phyloP scores from a whole-genome alignment of 148 eudicot genomes.

The Vaccinium vitisidaea region DNA sequence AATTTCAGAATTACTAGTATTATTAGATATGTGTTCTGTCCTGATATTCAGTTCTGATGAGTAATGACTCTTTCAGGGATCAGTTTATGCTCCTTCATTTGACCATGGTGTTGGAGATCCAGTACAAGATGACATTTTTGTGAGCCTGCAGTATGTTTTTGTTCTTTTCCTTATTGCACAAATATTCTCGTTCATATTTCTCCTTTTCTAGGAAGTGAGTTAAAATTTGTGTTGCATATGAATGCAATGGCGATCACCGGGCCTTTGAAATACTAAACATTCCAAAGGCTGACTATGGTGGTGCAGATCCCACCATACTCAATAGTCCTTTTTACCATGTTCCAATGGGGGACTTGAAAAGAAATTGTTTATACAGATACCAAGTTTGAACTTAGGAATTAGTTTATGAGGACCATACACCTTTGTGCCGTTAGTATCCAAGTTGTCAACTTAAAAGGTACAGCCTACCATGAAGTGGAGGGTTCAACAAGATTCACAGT shows the following conservation, averaged over 20 bases:
- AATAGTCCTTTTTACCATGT: background rate
- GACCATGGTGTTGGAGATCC: conserved; percentile 99
- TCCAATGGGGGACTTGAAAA: background rate
- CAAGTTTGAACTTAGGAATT: background rate
- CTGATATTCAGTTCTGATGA: conserved; percentile 1
- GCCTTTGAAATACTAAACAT: background rate
- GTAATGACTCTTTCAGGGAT: conserved; percentile 54
- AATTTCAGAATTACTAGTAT: background rate
- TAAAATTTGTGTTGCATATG: background rate
- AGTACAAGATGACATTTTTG: conserved; percentile 87
- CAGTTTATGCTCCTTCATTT: conserved; percentile 89
- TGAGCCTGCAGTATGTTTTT: conserved; percentile 68
- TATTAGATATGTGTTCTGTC: background rate
- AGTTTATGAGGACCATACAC: background rate
- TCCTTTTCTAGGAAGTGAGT: background rate
- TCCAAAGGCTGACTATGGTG: background rate
- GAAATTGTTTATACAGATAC: background rate
- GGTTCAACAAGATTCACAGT: background rate
- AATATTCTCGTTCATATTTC: background rate
- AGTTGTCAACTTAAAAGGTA: background rate
- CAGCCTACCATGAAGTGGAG: background rate
- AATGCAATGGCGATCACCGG: background rate
- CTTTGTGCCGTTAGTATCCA: background rate
- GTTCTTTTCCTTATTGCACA: background rate
- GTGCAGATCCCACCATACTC: background rate